These are phyloP conservation scores for Sordariomycetes sp. DNA, from an alignment of 2,329 filamentous ascomycete genomes.

Conservation along the genomic window DNA sequence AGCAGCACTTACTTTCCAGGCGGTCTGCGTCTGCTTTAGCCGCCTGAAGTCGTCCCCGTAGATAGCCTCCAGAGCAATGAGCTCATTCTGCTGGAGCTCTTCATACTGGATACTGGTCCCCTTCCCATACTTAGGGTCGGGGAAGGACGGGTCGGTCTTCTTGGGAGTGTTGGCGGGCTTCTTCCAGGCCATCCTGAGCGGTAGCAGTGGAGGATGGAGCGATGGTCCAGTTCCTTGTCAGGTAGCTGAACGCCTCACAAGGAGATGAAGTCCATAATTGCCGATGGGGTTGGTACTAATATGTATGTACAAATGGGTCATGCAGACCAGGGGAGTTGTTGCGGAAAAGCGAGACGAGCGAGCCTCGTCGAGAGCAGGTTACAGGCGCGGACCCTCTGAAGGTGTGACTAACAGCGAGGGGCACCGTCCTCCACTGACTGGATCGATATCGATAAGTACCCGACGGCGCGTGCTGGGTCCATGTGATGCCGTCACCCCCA, in stretches of 20 bases:
- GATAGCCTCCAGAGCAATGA: slow-evolving; percentile 76
- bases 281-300: not conserved
- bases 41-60: slow-evolving; percentile 82
- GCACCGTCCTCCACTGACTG: too few species aligned
- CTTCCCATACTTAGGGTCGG: slow-evolving; percentile 34
- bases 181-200: slow-evolving; percentile 39
- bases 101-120: slow-evolving; percentile 54
- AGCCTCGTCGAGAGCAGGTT: not conserved
- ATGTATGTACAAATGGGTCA: not conserved
- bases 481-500: not conserved
- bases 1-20: slow-evolving; percentile 66
- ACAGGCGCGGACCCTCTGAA: not conserved
- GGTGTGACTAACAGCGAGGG: not conserved
- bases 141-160: slow-evolving; percentile 38
- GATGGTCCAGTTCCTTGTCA: not conserved
- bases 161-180: slow-evolving; percentile 29
- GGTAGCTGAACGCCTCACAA: slow-evolving; percentile 5
- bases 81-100: slow-evolving; percentile 78
- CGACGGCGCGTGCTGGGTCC: not conserved
- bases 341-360: not conserved
- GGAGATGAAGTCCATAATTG: slow-evolving; percentile 5
- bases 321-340: not conserved
- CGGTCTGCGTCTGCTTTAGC: slow-evolving; percentile 57
- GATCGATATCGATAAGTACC: not conserved
- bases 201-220: not conserved